Evolutionary conservation across 2,329 filamentous ascomycete species (phyloP), one percentile per base, ranked within the genome.

Genomic region (Neonectria ditissima): DNA sequence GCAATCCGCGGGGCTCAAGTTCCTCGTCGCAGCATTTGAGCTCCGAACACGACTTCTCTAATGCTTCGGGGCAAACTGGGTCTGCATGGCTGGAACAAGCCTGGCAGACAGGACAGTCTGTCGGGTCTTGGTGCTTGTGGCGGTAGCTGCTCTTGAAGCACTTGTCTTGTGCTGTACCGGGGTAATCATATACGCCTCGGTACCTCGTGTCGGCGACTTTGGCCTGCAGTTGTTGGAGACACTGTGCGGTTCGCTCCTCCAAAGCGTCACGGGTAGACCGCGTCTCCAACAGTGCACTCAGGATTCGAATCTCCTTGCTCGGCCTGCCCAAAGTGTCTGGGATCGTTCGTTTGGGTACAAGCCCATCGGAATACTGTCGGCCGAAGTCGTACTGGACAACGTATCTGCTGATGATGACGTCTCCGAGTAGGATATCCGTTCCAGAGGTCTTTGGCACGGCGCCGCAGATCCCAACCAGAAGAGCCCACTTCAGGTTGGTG

Each of bases 381-480:
- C 75, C 72, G 14, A 75, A 65, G 28, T 78, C 73, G 30, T 78
- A 74, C 55, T 77, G 69, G 3, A 78, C 37, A 20, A 79, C 41
- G 1, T 51, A 60, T 1, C 67, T 71, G 52, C 75, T 76, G 24
- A 79, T 68, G 8, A 78, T 62, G 0, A 79, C 73, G 48, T 79
- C 75, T 8, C 77, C 76, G 0, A 79, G 66, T 4, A 76, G 22
- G 13, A 73, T 68, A 51, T 76, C 71, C 3, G 44, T 32, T 2
- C 53, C 57, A 28, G 37, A n/a, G 9, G 41, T 28, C 1, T 45
- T 30, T 11, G 79, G 78, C 6, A 75, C 69, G 13, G 74, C 79
- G 6, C 79, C 80, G 56, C 79, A 82, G 1, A 82, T 68, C 0
- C 80, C 80, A 4, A 79, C 78, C 2, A 82, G 44, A 1, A 82